Conservation (phyloP, 2,329 filamentous ascomycete species). For the Beauveria caledonica region DNA sequence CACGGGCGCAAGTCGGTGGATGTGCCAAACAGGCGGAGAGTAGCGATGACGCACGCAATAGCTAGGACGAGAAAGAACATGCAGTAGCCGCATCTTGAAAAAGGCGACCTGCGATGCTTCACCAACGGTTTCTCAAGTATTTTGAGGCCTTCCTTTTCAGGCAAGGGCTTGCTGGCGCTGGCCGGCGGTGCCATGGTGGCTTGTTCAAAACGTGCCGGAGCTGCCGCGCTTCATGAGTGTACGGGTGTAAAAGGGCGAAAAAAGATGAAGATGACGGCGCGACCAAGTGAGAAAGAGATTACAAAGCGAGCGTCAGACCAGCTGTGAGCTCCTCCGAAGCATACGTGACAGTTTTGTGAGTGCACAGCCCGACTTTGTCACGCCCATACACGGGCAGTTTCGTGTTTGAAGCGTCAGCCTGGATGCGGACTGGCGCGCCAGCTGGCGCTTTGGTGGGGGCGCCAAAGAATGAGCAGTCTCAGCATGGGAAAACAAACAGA, state of each 20-base stretch:
- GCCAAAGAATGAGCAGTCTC: neutral
- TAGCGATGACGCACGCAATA: conserved; percentile 5
- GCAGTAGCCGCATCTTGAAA: conserved; percentile 7
- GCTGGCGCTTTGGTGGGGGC: conserved; percentile 2
- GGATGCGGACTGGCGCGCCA: neutral
- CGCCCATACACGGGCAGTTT: neutral
- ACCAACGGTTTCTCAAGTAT: neutral
- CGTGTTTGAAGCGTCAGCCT: neutral
- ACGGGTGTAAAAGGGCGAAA: neutral
- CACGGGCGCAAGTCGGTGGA: conserved; percentile 9
- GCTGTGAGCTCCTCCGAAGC: neutral
- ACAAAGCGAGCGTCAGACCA: neutral
- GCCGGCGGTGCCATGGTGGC: neutral
- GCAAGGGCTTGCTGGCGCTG: neutral
- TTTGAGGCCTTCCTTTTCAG: neutral
- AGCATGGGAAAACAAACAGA: neutral
- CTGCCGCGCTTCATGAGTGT: neutral
- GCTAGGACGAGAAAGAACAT: conserved; percentile 1
- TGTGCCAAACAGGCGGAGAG: conserved; percentile 14
- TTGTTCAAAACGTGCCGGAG: neutral
- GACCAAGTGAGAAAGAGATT: neutral
- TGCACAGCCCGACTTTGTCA: neutral
- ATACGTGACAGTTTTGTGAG: neutral
- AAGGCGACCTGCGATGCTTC: neutral
- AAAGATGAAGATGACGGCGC: neutral